Base-by-base conservation (phyloP, 768 basidiomycete genomes). In the Suillus discolor region DNA sequence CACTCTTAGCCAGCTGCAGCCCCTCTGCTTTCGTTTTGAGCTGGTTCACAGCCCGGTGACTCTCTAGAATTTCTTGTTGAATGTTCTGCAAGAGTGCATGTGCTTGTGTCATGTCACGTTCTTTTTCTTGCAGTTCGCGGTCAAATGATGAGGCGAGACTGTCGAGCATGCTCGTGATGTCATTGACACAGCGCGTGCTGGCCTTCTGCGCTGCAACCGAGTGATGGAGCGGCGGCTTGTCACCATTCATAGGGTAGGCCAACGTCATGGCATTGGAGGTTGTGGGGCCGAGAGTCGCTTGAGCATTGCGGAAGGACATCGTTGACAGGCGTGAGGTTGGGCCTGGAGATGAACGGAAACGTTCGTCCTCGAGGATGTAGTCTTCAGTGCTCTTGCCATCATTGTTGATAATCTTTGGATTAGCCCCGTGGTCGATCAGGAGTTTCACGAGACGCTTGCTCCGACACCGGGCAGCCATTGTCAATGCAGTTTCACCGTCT, bases 301-400 rank as follows among this genome's bases (percentile, higher is more conserved):
- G 90, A 0, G 86, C 82, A 66, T 89, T 90, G 63, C 92, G 86
- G 76, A 87, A 92, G 12, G 90, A 89, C 89, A 92, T 90, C 23
- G 84, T 78, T 31, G 83, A 75, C 25, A 83, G 78, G 57, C 91
- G 86, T 11, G 92, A 89, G 15, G 88, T 85, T 8, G 93, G 89
- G 0, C 88, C 85, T 3, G 96, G 96, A 8, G 95, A 97, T 1
- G 93, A 92, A 45, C 97, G 86, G 80, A 98, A 98, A 57, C 96
- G 88, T 77, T 99, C 97, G 74, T 99, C 97, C 76, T 99, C 97
- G 42, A 99, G 84, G 68, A 99, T 99, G 73, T 99, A 99, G 75
- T 99, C 97, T 78, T 99, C 97, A 3, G 97, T 93, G 66, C 90
- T 96, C 81, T 99, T 99, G 57, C 94, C 93, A 71, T 99, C 97